Conservation (phyloP, 345 rosid genomes). For the Euphorbia peplus region DNA sequence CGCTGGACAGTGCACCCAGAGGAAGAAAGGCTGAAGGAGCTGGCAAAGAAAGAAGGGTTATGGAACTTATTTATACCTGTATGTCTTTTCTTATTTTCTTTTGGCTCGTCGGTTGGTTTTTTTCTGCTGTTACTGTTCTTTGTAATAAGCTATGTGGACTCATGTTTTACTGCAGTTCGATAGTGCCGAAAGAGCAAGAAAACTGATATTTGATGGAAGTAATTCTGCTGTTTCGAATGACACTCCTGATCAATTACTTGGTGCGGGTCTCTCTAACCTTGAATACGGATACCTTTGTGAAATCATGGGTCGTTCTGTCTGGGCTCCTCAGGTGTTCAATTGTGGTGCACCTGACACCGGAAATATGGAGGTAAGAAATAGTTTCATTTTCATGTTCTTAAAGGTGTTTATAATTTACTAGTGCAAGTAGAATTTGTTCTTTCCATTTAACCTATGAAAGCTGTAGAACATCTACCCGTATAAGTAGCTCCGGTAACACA, state of each 20-base stretch:
- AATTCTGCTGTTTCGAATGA: slow-evolving; percentile 23
- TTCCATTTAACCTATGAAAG: not conserved
- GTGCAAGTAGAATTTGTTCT: not conserved
- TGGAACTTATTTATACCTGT: slow-evolving; percentile 96
- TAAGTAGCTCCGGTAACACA: not conserved
- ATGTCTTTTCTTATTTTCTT: slow-evolving; percentile 9
- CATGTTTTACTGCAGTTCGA: slow-evolving; percentile 56
- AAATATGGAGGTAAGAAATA: slow-evolving; percentile 86
- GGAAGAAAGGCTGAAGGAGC: slow-evolving; percentile 81
- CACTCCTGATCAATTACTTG: slow-evolving; percentile 52
- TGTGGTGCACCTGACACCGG: slow-evolving; percentile 99
- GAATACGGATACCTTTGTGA: slow-evolving; percentile 97
- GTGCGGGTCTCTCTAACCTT: slow-evolving; percentile 90
- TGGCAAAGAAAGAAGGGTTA: slow-evolving; percentile 86
- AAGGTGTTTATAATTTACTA: not conserved
- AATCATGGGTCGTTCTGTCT: slow-evolving; percentile 92
- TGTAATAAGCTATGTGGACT: not conserved
- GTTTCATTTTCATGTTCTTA: slow-evolving; percentile 6
- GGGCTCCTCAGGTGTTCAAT: slow-evolving; percentile 97
- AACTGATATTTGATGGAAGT: slow-evolving; percentile 47
- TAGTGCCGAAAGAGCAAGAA: slow-evolving; percentile 82
- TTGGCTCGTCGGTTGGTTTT: slow-evolving; percentile 6
- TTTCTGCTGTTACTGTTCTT: not conserved
- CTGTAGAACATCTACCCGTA: not conserved
- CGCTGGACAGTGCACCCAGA: slow-evolving; percentile 92